Percentiles rank a stretch among this genome's conserved stretches.
Conservation (phyloP, 257 asterid genomes). For the Verbena officinalis region DNA sequence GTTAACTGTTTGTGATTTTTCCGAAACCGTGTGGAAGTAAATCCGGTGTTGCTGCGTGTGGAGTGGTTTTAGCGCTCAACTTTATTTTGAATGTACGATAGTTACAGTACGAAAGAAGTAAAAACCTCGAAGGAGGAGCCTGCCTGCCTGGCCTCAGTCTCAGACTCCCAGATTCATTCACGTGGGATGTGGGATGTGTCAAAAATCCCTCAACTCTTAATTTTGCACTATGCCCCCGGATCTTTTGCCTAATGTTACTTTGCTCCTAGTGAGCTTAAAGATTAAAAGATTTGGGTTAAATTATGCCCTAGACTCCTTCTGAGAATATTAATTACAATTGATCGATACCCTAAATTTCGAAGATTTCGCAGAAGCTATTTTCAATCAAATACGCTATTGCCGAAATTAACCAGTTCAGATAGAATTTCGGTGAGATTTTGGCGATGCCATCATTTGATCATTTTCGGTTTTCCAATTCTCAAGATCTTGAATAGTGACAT, state of each 20-base stretch:
- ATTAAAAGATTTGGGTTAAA: too few species aligned
- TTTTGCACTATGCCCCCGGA: not conserved
- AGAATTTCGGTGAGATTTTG: too few species aligned
- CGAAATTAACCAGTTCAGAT: too few species aligned
- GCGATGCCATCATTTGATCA: too few species aligned
- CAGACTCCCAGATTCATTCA: not conserved
- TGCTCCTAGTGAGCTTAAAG: not conserved
- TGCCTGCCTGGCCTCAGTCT: not conserved
- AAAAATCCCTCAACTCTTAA: not conserved
- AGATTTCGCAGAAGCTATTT: too few species aligned
- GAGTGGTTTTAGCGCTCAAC: constrained; percentile 26
- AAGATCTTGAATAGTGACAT: too few species aligned
- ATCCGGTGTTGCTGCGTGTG: constrained; percentile 1
- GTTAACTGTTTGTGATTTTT: not conserved
- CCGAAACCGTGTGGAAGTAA: not conserved
- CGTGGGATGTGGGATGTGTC: not conserved
- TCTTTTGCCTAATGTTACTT: not conserved
- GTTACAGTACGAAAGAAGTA: not conserved
- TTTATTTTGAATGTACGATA: constrained; percentile 11
- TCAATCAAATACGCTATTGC: too few species aligned
- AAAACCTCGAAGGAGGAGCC: not conserved
- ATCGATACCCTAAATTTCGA: too few species aligned
- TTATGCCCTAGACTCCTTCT: too few species aligned
- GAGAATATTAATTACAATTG: too few species aligned
- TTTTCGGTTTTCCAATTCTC: too few species aligned